Evolutionary conservation across 1,284 basidiomycete species (phyloP).

Genomic region (Hortiboletus rubellus): DNA sequence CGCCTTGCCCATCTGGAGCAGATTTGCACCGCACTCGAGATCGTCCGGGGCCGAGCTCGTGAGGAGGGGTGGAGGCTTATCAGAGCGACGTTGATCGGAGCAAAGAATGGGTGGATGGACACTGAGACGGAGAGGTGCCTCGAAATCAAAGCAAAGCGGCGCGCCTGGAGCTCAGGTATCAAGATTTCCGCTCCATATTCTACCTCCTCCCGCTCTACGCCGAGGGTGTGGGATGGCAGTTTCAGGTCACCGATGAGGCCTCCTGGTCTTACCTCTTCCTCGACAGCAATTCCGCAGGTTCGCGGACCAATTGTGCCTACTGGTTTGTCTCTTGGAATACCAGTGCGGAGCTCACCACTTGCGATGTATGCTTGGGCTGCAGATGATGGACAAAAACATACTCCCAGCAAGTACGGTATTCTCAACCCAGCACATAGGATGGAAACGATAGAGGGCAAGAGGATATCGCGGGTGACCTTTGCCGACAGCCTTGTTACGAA

Average conservation of each 20-base stretch:
- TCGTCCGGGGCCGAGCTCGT: slow-evolving; percentile 29
- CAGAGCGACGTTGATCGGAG: slow-evolving; percentile 21
- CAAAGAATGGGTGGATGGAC: slow-evolving; percentile 29
- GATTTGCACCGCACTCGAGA: slow-evolving; percentile 24
- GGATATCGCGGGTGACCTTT: slow-evolving; percentile 24
- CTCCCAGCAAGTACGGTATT: slow-evolving; percentile 14
- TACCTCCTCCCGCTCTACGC: background rate
- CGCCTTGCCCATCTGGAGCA: slow-evolving; percentile 17
- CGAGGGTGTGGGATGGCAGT: slow-evolving; percentile 22
- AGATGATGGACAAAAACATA: slow-evolving; percentile 2
- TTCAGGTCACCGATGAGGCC: slow-evolving; percentile 13
- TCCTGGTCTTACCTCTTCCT: slow-evolving; percentile 23
- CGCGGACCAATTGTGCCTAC: slow-evolving; percentile 31
- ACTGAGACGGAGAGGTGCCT: slow-evolving; percentile 25
- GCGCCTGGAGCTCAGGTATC: slow-evolving; percentile 37
- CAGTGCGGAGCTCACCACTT: slow-evolving; percentile 28
- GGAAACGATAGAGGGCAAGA: slow-evolving; percentile 21
- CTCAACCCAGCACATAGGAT: slow-evolving; percentile 13
- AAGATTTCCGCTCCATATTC: slow-evolving; percentile 29
- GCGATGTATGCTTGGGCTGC: slow-evolving; percentile 22
- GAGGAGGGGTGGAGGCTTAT: slow-evolving; percentile 34
- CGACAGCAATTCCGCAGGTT: background rate
- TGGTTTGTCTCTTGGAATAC: slow-evolving; percentile 31
- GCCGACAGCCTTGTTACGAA: slow-evolving; percentile 18
- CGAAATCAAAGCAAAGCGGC: slow-evolving; percentile 34